Base-by-base conservation (phyloP, 2,329 filamentous ascomycete species). In the Fusarium sp. region DNA sequence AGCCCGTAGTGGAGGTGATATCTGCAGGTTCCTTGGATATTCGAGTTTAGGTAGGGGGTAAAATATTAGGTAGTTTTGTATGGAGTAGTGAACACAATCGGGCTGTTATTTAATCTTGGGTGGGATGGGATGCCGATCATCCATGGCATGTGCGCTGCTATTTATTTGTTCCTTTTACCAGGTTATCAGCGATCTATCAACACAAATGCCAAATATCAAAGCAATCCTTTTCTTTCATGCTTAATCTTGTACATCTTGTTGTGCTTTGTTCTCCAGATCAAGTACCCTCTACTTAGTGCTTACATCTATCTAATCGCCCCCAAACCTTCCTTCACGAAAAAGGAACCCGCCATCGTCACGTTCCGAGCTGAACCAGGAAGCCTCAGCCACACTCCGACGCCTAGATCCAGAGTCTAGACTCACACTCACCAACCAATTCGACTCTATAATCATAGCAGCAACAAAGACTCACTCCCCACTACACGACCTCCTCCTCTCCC, bases 361-460 rank as follows among this genome's bases (percentile, higher is more conserved):
- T 48, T 56, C 55, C 23, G 28, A 37, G 52, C 54, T 50, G 59
- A 64, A 57, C 26, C 31, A 43, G 48, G 48, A 50, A 70, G 66
- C 62, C 62, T 69, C 62, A 69, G 67, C 67, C 67, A 57, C 60
- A 61, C 54, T 35, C 56, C 26, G 33, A 61, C 33, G 21, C 47
- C 37, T 55, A 23, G 23, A 35, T 50, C 44, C 31, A 48, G 42
- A 55, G 41, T 26, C 43, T 29, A 12, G 33, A 63, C 52, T 52
- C 47, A 57, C 50, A 46, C 41, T 56, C 48, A 48, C 54, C 63
- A 68, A 54, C 63, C 41, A 55, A 60, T 56, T 60, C 54, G 15
- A 44, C 31, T 64, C 35, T 43, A 38, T 48, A 31, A 46, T 28
- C 28, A 42, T 28, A 29, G 29, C 33, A 29, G 29, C 47, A 29